Evolutionary conservation across 768 basidiomycete species (phyloP), one percentile per base, ranked within the genome.

Genomic region (Fistulinella prunicolor): DNA sequence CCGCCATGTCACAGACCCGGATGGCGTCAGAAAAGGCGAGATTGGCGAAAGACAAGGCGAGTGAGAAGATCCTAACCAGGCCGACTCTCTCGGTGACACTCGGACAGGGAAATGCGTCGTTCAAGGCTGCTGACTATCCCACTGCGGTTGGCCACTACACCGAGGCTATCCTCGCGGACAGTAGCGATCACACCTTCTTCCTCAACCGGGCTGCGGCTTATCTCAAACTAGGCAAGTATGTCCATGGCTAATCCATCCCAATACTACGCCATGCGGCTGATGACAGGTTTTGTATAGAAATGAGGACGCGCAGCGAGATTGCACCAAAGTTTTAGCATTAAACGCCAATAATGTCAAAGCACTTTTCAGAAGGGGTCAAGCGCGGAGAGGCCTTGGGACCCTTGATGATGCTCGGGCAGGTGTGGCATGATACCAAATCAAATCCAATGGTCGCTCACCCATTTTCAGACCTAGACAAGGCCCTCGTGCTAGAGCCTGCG

Each of bases 211-310:
- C 92, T 3, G 88, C 90, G 29, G 90, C 92, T 22, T 94, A 94
- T 72, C 78, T 97, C 51, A 94, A 93, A 76, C 79, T 95, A 72
- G 85, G 83, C 80, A 96, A 95, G 93, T 93, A 75, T 73, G 91
- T 85, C 68, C 42, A 6, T 24, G 9, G 1, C 26, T 21, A 20
- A 38, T 19, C 6, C 21, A 22, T 21, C 17, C 38, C 34, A 40
- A 24, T 21, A n/a, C 26, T 16, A 24, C 38, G 36, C 29, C 47
- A 37, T n/a, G 38, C 3, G 9, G 7, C 47, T 53, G 38, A 50
- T 47, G 36, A 39, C 35, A 4, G 40, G 22, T 38, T 46, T 12
- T 46, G 13, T 12, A 6, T 49, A 93, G 91, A 61, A 74, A 80
- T 55, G 78, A 84, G 61, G 92, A 94, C 67, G 87, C 86, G 16